phyloP scores from a whole-genome alignment of 148 eudicot species.

The Persicaria tinctoria region DNA sequence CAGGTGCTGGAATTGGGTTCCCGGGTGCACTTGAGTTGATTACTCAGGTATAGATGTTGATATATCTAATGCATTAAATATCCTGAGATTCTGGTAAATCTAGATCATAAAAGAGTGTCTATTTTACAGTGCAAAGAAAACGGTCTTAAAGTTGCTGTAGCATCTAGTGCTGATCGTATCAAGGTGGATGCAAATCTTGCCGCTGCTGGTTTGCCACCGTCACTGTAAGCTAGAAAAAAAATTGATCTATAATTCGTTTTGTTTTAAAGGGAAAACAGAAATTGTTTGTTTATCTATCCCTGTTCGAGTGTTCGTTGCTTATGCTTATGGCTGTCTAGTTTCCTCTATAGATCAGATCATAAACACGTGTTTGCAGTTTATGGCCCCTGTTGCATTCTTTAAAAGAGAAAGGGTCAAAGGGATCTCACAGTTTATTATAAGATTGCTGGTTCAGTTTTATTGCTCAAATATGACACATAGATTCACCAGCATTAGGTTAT shows the following conservation, averaged over 20 bases:
- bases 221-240: slow-evolving; percentile 43
- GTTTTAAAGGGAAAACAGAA: too few relatives aligned
- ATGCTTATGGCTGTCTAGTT: too few relatives aligned
- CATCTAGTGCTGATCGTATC: slow-evolving; percentile 96
- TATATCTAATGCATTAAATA: neutral
- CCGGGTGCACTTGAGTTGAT: slow-evolving; percentile 92
- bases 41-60: slow-evolving; percentile 45
- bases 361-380: too few relatives aligned
- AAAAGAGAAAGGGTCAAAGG: too few relatives aligned
- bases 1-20: slow-evolving; percentile 89
- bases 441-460: too few relatives aligned
- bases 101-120: slow-evolving; percentile 13
- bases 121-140: slow-evolving; percentile 71
- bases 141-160: slow-evolving; percentile 97
- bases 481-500: too few relatives aligned
- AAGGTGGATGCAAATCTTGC: slow-evolving; percentile 95
- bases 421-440: too few relatives aligned
- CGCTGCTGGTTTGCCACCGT: slow-evolving; percentile 78
- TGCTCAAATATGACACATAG: too few relatives aligned
- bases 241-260: neutral
- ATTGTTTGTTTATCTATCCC: too few relatives aligned
- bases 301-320: too few relatives aligned
- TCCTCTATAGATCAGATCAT: too few relatives aligned
- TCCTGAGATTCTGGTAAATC: neutral
- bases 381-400: too few relatives aligned